These are phyloP conservation scores for Leptographium galeiforme DNA, from an alignment of 2,329 filamentous ascomycete genomes.

Conservation along the genomic window DNA sequence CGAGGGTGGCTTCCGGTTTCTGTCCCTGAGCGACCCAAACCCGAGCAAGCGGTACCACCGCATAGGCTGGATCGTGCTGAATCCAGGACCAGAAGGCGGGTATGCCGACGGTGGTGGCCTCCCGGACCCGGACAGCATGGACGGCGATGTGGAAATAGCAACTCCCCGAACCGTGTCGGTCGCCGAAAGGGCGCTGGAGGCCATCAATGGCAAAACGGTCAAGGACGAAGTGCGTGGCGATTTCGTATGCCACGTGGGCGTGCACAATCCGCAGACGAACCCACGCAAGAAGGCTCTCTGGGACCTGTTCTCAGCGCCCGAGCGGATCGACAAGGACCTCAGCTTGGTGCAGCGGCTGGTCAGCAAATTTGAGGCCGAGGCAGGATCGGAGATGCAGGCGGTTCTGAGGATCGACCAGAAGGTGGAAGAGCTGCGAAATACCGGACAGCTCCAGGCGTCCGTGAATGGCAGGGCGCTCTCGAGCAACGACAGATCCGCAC, in stretches of 20 bases:
- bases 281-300: slow-evolving; percentile 90
- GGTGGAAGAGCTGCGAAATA: slow-evolving; percentile 65
- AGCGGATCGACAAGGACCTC: slow-evolving; percentile 84
- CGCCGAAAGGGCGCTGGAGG: slow-evolving; percentile 77
- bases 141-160: slow-evolving; percentile 42
- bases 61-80: slow-evolving; percentile 96
- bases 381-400: slow-evolving; percentile 65
- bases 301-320: slow-evolving; percentile 90
- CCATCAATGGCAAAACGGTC: slow-evolving; percentile 96
- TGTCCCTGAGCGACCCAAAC: slow-evolving; percentile 92
- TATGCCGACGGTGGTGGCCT: not conserved
- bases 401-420: slow-evolving; percentile 71
- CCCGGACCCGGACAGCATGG: slow-evolving; percentile 42
- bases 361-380: slow-evolving; percentile 71
- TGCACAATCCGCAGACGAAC: slow-evolving; percentile 77
- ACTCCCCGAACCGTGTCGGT: slow-evolving; percentile 40
- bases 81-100: slow-evolving; percentile 53
- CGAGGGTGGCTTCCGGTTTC: slow-evolving; percentile 86
- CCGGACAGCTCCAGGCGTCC: slow-evolving; percentile 59
- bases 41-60: slow-evolving; percentile 93
- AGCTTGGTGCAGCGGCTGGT: slow-evolving; percentile 71
- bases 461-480: slow-evolving; percentile 20
- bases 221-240: slow-evolving; percentile 88
- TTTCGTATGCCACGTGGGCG: slow-evolving; percentile 93
- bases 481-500: not conserved